Conservation (phyloP, 148 eudicot genomes). For the Talinum fruticosum region DNA sequence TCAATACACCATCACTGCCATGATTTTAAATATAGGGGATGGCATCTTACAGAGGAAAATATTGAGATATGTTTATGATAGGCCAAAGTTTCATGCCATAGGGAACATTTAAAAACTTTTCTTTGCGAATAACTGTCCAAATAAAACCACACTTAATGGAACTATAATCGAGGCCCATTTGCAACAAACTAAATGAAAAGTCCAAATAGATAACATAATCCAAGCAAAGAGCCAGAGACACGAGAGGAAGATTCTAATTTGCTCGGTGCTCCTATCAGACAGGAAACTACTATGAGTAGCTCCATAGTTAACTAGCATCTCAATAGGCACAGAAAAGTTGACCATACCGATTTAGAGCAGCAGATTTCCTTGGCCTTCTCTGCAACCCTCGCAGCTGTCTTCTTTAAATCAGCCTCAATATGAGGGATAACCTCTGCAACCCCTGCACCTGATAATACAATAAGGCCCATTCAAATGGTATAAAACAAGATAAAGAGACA, state of each 20-base stretch:
- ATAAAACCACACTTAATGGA: too few species aligned
- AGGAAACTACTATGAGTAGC: background rate
- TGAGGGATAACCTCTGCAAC: constrained; percentile 36
- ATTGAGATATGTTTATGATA: too few species aligned
- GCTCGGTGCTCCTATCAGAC: background rate
- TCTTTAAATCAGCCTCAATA: constrained; percentile 50
- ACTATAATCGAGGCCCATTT: background rate
- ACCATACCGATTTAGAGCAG: constrained; percentile 38
- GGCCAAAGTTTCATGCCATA: too few species aligned
- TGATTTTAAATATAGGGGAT: background rate
- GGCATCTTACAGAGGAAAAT: background rate
- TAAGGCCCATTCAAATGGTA: background rate
- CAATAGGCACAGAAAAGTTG: background rate
- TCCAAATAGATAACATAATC: background rate
- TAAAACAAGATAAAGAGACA: background rate
- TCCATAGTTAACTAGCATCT: background rate
- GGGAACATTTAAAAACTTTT: too few species aligned
- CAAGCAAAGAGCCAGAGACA: background rate
- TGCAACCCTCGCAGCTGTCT: constrained; percentile 31
- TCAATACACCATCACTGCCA: background rate
- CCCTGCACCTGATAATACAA: constrained; percentile 26
- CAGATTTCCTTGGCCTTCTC: constrained; percentile 44
- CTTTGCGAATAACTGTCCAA: too few species aligned
- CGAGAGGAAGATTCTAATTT: background rate
- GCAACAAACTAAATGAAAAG: background rate